phyloP scores from a whole-genome alignment of 371 early-diverging fungal genomes.

The Rhizopus delemar region DNA sequence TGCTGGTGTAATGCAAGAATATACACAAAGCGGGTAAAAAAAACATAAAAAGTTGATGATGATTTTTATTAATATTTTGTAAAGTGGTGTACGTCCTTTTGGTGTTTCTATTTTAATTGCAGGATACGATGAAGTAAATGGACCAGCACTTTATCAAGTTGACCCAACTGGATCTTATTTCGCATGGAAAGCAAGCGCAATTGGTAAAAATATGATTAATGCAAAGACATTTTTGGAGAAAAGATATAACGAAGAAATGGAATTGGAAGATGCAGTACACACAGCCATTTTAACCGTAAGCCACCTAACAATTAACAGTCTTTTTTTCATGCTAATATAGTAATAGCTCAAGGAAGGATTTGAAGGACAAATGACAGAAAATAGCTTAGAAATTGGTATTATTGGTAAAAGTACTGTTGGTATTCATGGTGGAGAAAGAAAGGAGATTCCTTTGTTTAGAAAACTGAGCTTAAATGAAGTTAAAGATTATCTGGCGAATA shows the following conservation, averaged over 20 bases:
- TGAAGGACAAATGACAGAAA: conserved; percentile 94
- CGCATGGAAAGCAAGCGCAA: conserved; percentile 98
- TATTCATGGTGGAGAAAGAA: conserved; percentile 59
- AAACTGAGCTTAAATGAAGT: conserved; percentile 79
- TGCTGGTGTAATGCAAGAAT: conserved; percentile 97
- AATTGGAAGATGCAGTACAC: conserved; percentile 97
- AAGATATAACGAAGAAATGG: conserved; percentile 88
- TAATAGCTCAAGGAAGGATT: conserved; percentile 90
- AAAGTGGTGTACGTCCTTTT: conserved; percentile 98
- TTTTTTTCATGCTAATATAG: background rate
- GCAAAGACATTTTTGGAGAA: conserved; percentile 98
- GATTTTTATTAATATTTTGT: background rate
- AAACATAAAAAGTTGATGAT: background rate
- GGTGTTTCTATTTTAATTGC: conserved; percentile 97
- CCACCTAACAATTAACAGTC: background rate
- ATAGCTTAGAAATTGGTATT: conserved; percentile 94
- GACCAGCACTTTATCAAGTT: conserved; percentile 94
- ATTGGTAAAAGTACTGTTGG: conserved; percentile 67
- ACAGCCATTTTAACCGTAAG: conserved; percentile 91
- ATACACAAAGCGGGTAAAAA: conserved; percentile 94
- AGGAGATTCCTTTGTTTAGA: conserved; percentile 70
- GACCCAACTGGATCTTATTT: conserved; percentile 99
- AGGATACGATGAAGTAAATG: conserved; percentile 88
- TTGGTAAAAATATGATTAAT: conserved; percentile 98
- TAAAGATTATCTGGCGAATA: conserved; percentile 95